phyloP scores from a whole-genome alignment of 176 grass and related monocot genomes.

The Carex kokanica region DNA sequence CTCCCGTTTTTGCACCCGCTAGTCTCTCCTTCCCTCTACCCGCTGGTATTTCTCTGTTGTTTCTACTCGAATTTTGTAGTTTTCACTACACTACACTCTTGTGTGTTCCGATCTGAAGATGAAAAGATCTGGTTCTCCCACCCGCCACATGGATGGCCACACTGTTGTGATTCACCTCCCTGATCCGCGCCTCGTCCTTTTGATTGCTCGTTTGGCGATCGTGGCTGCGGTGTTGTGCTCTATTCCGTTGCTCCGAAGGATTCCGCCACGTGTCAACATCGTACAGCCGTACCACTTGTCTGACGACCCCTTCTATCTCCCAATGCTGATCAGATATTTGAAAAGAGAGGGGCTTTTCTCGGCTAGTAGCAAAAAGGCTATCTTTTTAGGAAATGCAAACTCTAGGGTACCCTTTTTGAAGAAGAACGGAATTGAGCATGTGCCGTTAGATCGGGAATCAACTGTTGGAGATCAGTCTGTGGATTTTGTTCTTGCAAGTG shows the following conservation, averaged over 20 bases:
- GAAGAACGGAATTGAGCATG: conserved; percentile 23
- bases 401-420: conserved; percentile 21
- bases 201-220: conserved; percentile 55
- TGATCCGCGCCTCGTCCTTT: conserved; percentile 40
- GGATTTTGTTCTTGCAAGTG: conserved; percentile 50
- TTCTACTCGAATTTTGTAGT: conserved; percentile 15
- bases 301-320: conserved; percentile 37
- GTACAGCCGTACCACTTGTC: conserved; percentile 4
- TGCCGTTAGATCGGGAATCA: conserved; percentile 29
- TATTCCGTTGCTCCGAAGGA: conserved; percentile 44
- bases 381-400: conserved; percentile 48
- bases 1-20: conserved; percentile 85
- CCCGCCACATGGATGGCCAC: conserved; percentile 25
- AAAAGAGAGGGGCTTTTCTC: conserved; percentile 47
- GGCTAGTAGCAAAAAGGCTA: conserved; percentile 1
- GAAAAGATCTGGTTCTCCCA: conserved; percentile 7
- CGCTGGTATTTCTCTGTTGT: neutral
- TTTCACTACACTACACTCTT: neutral
- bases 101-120: conserved; percentile 8
- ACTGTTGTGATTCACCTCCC: conserved; percentile 58
- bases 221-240: conserved; percentile 44
- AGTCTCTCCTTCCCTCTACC: conserved; percentile 10
- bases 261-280: conserved; percentile 3
- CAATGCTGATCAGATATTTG: conserved; percentile 61
- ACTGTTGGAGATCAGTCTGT: conserved; percentile 45